These are phyloP conservation scores for Lactuca sativa DNA, from an alignment of 129 eudicot genomes.

Conservation along the genomic window DNA sequence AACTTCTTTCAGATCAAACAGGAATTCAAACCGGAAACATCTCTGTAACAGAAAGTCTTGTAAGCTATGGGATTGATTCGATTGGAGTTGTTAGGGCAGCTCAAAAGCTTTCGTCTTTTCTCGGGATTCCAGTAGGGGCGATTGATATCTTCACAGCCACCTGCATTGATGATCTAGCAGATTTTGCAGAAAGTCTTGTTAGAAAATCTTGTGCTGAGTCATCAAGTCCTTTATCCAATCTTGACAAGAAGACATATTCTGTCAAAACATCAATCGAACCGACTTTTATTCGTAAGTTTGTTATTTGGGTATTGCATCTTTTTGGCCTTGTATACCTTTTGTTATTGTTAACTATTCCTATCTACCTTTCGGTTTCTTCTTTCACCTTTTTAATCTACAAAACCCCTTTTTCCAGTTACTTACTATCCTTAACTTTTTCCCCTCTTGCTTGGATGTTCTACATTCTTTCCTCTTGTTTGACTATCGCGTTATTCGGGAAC, in stretches of 20 bases:
- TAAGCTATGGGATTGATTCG: slow-evolving; percentile 45
- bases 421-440: slow-evolving; percentile 36
- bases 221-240: background rate
- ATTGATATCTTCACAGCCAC: slow-evolving; percentile 57
- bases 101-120: slow-evolving; percentile 46
- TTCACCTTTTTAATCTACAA: slow-evolving; percentile 21
- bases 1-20: slow-evolving; percentile 39
- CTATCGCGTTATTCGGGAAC: slow-evolving; percentile 46
- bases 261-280: background rate
- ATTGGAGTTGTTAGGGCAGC: slow-evolving; percentile 58
- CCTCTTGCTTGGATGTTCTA: slow-evolving; percentile 46
- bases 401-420: slow-evolving; percentile 27
- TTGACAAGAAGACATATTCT: background rate
- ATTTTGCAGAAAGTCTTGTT: slow-evolving; percentile 41
- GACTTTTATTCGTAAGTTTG: background rate
- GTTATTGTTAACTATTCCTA: slow-evolving; percentile 24
- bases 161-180: slow-evolving; percentile 50
- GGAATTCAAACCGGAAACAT: slow-evolving; percentile 37
- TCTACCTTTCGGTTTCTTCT: slow-evolving; percentile 23
- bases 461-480: slow-evolving; percentile 34
- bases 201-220: slow-evolving; percentile 25
- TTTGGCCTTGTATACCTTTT: slow-evolving; percentile 23
- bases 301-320: background rate
- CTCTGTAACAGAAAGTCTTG: slow-evolving; percentile 34
- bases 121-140: slow-evolving; percentile 47